phyloP scores from a whole-genome alignment of 768 basidiomycete species.

The Kwoniella newhampshirensis region DNA sequence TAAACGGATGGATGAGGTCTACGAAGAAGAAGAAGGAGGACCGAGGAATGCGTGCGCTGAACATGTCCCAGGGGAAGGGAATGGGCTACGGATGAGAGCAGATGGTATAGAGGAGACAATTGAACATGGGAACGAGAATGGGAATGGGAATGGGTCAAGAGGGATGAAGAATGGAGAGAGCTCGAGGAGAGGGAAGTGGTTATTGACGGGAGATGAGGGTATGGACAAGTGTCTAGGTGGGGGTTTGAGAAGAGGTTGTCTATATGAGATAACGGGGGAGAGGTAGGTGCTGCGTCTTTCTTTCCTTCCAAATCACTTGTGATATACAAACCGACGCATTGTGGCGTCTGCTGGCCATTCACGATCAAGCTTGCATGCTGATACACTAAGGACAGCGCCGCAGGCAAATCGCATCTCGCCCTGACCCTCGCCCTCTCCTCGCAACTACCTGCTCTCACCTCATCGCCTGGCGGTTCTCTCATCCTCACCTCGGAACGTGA shows the following conservation, averaged over 20 bases:
- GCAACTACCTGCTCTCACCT: constrained; percentile 63
- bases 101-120: neutral
- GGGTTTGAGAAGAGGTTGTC: constrained; percentile 71
- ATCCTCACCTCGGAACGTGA: constrained; percentile 50
- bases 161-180: constrained; percentile 8
- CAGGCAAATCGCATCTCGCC: constrained; percentile 91
- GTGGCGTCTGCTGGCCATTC: too few species aligned
- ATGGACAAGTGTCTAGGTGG: constrained; percentile 75
- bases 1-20: constrained; percentile 13
- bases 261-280: constrained; percentile 88
- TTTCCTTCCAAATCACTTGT: neutral
- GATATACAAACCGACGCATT: too few species aligned
- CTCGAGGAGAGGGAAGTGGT: constrained; percentile 56
- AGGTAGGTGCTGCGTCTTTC: constrained; percentile 60
- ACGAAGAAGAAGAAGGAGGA: constrained; percentile 7
- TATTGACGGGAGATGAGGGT: constrained; percentile 71
- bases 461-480: constrained; percentile 59
- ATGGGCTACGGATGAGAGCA: neutral
- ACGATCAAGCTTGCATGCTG: constrained; percentile 8
- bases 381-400: constrained; percentile 61
- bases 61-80: neutral
- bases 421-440: constrained; percentile 77
- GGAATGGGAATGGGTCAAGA: neutral
- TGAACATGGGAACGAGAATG: constrained; percentile 3
- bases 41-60: too few species aligned